Evolutionary conservation across 169 alveolate species (phyloP).

Genomic region (Plasmodium gallinaceum): DNA sequence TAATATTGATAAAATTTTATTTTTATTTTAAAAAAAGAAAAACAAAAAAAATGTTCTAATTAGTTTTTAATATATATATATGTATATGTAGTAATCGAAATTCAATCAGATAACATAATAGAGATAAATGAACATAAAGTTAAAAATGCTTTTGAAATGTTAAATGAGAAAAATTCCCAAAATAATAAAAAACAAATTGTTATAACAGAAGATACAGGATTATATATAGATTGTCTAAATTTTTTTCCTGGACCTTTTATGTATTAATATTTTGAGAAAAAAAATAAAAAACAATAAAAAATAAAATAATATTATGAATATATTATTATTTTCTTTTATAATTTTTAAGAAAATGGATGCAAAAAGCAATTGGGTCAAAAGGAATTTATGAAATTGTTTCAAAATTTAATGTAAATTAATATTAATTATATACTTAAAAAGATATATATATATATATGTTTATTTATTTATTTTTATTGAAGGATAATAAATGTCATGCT

Average conservation of each 20-base stretch:
- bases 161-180: background rate
- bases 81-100: constrained; percentile 19
- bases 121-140: constrained; percentile 45
- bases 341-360: background rate
- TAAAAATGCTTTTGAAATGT: constrained; percentile 35
- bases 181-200: background rate
- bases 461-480: background rate
- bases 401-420: background rate
- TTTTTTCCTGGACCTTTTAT: constrained; percentile 60
- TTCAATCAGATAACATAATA: constrained; percentile 52
- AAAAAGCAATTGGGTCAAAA: background rate
- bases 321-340: background rate
- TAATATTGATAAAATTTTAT: no score
- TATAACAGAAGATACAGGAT: constrained; percentile 67
- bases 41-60: background rate
- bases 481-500: constrained; percentile 50
- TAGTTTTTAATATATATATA: background rate
- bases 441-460: background rate
- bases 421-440: background rate
- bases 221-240: constrained; percentile 28
- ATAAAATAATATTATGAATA: background rate
- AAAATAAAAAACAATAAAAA: background rate
- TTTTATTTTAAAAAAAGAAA: background rate
- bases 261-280: background rate
- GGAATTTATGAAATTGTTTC: background rate